Conservation (phyloP, 257 asterid species). For the Ehretia macrophylla region DNA sequence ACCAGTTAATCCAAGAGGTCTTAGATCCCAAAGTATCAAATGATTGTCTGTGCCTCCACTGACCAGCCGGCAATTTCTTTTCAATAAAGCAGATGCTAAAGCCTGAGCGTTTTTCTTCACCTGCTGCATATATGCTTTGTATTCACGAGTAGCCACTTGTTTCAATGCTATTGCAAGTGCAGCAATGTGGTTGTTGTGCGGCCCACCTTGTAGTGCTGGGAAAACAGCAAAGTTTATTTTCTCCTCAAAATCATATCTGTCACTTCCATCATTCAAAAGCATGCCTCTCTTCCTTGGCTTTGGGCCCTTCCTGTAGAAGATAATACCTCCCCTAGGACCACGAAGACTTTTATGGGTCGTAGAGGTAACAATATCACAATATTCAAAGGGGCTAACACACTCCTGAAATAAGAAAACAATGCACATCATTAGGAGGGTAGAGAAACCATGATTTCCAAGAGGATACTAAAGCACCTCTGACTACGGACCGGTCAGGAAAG, state of each 20-base stretch:
- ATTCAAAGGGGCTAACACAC: constrained; percentile 72
- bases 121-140: constrained; percentile 70
- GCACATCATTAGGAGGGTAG: constrained; percentile 7
- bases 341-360: constrained; percentile 94
- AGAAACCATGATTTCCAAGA: constrained; percentile 3
- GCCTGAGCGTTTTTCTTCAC: constrained; percentile 87
- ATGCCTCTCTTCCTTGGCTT: constrained; percentile 71
- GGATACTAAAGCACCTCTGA: background rate
- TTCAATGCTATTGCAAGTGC: constrained; percentile 84
- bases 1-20: constrained; percentile 79
- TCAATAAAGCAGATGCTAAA: constrained; percentile 56
- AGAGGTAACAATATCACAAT: constrained; percentile 79
- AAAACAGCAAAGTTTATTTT: constrained; percentile 87
- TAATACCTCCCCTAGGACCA: constrained; percentile 91
- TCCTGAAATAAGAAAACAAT: constrained; percentile 46
- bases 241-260: constrained; percentile 79
- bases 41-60: constrained; percentile 89
- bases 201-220: constrained; percentile 89
- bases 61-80: constrained; percentile 67
- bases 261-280: constrained; percentile 64
- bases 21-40: constrained; percentile 81
- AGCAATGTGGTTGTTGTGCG: constrained; percentile 88
- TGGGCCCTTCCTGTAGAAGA: constrained; percentile 76
- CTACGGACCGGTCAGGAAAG: too few relatives aligned
- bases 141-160: constrained; percentile 81